Percentiles rank a stretch among this genome's conserved stretches.
These are phyloP conservation scores for Vanderwaltozyma polyspora DNA, from an alignment of 805 yeast species.

Conservation along the genomic window DNA sequence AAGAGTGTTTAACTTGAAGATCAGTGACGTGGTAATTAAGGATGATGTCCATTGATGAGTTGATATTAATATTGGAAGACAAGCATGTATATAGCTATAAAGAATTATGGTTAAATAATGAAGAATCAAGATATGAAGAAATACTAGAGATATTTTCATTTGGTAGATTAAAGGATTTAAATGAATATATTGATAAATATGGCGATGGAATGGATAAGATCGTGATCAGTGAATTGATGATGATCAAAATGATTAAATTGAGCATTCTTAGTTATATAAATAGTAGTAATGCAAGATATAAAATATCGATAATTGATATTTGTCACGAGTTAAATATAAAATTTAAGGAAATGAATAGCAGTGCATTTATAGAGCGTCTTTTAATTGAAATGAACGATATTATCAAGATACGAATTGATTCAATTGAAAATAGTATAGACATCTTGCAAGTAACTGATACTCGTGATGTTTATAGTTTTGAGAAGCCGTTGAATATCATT, in stretches of 20 bases:
- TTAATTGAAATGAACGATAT: conserved; percentile 14
- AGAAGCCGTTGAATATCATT: conserved; percentile 6
- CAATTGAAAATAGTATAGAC: conserved; percentile 8
- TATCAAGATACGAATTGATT: conserved; percentile 14
- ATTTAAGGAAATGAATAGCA: too few species aligned
- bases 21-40: too few species aligned
- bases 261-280: conserved; percentile 17
- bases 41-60: too few species aligned
- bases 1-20: too few species aligned
- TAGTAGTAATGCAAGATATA: too few species aligned
- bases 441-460: conserved; percentile 11
- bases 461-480: conserved; percentile 21
- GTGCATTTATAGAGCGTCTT: too few species aligned
- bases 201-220: background rate
- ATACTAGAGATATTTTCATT: conserved; percentile 21
- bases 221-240: conserved; percentile 3
- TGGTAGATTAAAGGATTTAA: conserved; percentile 16
- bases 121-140: conserved; percentile 1
- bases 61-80: too few species aligned
- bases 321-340: too few species aligned
- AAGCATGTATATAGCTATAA: conserved; percentile 16
- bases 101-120: conserved; percentile 14
- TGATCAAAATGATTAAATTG: conserved; percentile 15
- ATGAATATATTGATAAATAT: background rate
- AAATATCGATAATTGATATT: too few species aligned